Conservation (phyloP, 2,329 filamentous ascomycete genomes). For the Cercospora citrullina region DNA sequence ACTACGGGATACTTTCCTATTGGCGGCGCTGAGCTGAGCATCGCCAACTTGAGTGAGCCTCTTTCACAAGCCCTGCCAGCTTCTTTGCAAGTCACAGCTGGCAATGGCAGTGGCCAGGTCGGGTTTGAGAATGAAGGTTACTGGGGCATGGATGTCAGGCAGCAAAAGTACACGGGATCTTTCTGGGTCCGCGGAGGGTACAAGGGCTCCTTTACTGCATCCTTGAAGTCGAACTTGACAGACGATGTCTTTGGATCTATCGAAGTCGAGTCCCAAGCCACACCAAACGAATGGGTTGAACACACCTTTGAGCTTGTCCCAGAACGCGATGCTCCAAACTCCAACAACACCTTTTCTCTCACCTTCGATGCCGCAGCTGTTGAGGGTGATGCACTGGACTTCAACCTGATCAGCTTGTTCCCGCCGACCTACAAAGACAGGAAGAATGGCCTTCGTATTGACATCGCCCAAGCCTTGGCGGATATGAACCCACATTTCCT, state of each 20-base stretch:
- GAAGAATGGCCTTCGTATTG: slow-evolving; percentile 53
- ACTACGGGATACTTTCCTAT: slow-evolving; percentile 25
- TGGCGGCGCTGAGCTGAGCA: slow-evolving; percentile 27
- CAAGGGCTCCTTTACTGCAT: slow-evolving; percentile 34
- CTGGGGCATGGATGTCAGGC: slow-evolving; percentile 54
- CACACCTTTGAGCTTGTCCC: slow-evolving; percentile 36
- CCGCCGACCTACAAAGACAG: slow-evolving; percentile 56
- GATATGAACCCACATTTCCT: slow-evolving; percentile 49
- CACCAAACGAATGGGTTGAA: slow-evolving; percentile 43
- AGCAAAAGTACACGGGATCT: slow-evolving; percentile 41
- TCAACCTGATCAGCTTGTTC: slow-evolving; percentile 56
- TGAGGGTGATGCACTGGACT: slow-evolving; percentile 46
- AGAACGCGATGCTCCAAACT: slow-evolving; percentile 42
- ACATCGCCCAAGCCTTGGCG: slow-evolving; percentile 47
- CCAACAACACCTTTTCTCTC: slow-evolving; percentile 55
- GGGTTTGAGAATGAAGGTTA: slow-evolving; percentile 52
- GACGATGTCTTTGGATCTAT: slow-evolving; percentile 45
- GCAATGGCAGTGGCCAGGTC: slow-evolving; percentile 43
- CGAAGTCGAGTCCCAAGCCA: slow-evolving; percentile 38
- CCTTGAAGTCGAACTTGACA: slow-evolving; percentile 43
- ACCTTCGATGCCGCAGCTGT: slow-evolving; percentile 43
- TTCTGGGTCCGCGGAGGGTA: slow-evolving; percentile 40
- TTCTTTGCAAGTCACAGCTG: slow-evolving; percentile 30
- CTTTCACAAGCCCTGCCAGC: slow-evolving; percentile 31
- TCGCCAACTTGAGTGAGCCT: slow-evolving; percentile 27